Conservation (phyloP, 106 monocot species). For the Dendrobium nobile region DNA sequence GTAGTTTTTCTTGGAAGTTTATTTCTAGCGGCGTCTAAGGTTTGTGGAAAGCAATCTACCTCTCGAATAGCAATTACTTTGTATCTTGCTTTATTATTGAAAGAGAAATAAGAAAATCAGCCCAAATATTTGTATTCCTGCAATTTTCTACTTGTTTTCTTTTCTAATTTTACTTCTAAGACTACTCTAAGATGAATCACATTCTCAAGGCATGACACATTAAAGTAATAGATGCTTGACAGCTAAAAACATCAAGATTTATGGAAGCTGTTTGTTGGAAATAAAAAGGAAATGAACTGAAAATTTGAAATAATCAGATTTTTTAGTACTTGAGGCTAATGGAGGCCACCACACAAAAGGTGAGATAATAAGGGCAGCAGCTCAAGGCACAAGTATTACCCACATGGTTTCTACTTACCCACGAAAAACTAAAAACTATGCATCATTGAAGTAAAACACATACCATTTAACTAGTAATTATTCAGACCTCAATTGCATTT, state of each 20-base stretch:
- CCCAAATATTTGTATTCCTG: too few species aligned
- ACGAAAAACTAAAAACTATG: not conserved
- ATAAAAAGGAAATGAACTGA: not conserved
- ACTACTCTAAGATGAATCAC: too few species aligned
- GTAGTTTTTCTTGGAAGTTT: too few species aligned
- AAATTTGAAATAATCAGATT: not conserved
- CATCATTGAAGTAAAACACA: not conserved
- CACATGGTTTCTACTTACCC: not conserved
- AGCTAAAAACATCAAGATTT: not conserved
- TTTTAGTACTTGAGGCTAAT: not conserved
- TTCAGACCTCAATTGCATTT: slow-evolving; percentile 28
- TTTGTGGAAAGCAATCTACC: too few species aligned
- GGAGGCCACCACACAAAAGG: not conserved
- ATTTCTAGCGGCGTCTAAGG: too few species aligned
- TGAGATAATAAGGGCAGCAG: not conserved
- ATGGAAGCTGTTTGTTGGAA: not conserved
- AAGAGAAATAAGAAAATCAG: too few species aligned
- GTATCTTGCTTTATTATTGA: too few species aligned
- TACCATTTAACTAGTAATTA: slow-evolving; percentile 25
- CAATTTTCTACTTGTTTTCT: too few species aligned
- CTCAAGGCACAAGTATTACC: not conserved
- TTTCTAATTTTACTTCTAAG: too few species aligned
- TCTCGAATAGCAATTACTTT: too few species aligned
- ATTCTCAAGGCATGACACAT: not conserved
- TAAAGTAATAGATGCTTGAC: not conserved